phyloP scores from a whole-genome alignment of 2,329 filamentous ascomycete species.

The Phyllachora maydis region DNA sequence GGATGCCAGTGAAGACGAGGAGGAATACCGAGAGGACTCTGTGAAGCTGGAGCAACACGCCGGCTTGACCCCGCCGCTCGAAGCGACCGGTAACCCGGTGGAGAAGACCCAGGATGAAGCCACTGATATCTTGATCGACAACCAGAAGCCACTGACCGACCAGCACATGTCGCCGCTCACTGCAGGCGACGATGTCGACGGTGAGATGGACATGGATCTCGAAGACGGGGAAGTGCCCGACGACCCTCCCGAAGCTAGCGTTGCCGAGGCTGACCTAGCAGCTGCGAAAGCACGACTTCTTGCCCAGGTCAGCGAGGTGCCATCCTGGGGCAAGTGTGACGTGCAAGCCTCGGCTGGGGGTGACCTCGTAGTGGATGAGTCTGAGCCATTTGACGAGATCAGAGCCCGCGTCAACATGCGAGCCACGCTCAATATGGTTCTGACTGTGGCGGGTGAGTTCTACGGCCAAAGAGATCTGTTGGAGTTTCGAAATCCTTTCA shows the following conservation, averaged over 20 bases:
- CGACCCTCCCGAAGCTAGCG: constrained; percentile 6
- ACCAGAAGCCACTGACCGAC: no score
- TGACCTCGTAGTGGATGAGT: constrained; percentile 7
- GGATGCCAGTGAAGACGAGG: constrained; percentile 6
- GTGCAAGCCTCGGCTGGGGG: constrained; percentile 10
- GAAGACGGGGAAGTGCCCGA: constrained; percentile 17
- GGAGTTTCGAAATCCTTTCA: constrained; percentile 46
- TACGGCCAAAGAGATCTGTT: constrained; percentile 81
- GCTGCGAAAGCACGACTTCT: constrained; percentile 26
- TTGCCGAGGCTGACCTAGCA: constrained; percentile 18
- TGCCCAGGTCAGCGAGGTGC: constrained; percentile 15
- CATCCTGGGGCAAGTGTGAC: constrained; percentile 2
- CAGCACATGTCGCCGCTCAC: constrained; percentile 3
- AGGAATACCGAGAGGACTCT: no score
- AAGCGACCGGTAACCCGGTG: no score
- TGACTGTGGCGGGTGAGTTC: constrained; percentile 70
- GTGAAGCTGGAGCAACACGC: constrained; percentile 8
- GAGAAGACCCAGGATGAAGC: no score
- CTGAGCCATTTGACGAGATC: constrained; percentile 8
- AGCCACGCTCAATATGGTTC: constrained; percentile 78
- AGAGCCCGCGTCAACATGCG: constrained; percentile 28
- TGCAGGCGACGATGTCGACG: constrained; percentile 4
- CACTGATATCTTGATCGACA: no score
- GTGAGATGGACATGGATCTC: constrained; percentile 10
- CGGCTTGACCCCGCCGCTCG: no score